phyloP scores from a whole-genome alignment of 352 stramenopile genomes.

The Pilasporangium apinafurcum region DNA sequence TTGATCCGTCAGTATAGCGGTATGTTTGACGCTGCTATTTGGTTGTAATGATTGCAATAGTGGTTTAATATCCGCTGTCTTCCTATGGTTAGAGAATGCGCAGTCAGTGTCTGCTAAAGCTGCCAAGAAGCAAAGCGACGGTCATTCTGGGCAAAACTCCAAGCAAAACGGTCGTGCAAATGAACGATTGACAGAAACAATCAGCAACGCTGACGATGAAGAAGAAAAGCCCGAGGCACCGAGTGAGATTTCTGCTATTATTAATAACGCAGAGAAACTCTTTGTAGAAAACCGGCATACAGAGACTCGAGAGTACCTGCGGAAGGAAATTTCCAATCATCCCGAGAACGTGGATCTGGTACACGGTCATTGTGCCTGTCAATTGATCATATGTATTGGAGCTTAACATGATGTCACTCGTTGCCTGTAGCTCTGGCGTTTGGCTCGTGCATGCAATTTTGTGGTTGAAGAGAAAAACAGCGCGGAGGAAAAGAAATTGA shows the following conservation, averaged over 20 bases:
- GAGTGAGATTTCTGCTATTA: slow-evolving; percentile 18
- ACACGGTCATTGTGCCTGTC: too few relatives aligned
- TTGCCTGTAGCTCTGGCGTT: slow-evolving; percentile 41
- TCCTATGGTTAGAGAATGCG: too few relatives aligned
- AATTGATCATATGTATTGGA: slow-evolving; percentile 1
- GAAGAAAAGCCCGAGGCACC: slow-evolving; percentile 27
- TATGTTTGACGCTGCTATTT: neutral
- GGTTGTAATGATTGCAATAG: too few relatives aligned
- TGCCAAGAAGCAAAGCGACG: too few relatives aligned
- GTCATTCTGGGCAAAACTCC: too few relatives aligned
- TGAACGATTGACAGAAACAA: too few relatives aligned
- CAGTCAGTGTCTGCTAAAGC: too few relatives aligned
- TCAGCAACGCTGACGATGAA: slow-evolving; percentile 8
- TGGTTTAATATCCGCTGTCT: too few relatives aligned
- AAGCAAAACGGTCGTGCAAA: neutral
- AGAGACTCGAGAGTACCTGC: slow-evolving; percentile 34
- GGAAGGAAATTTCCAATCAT: slow-evolving; percentile 24
- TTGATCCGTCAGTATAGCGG: slow-evolving; percentile 39
- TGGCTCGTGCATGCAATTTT: slow-evolving; percentile 56
- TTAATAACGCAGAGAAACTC: slow-evolving; percentile 35
- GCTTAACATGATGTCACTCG: neutral
- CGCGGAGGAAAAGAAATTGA: slow-evolving; percentile 41
- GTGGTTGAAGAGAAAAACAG: slow-evolving; percentile 34
- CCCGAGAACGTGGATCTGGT: slow-evolving; percentile 45
- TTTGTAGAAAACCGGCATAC: slow-evolving; percentile 39